Percentiles rank a stretch among this genome's conserved stretches.
Evolutionary conservation across 306 rosid species (phyloP).

Genomic region (Inga laurina): DNA sequence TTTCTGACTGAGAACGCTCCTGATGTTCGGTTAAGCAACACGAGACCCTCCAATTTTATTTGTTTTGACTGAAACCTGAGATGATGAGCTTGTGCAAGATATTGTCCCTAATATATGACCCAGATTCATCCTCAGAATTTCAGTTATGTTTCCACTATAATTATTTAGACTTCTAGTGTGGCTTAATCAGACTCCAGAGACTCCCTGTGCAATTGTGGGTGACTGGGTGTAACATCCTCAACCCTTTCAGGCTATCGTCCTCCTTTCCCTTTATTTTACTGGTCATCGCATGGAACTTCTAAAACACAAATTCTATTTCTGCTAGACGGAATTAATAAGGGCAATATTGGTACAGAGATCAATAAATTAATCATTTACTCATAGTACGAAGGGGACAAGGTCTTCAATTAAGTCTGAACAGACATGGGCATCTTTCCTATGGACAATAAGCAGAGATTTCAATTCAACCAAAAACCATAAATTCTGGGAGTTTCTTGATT

Average conservation of each 20-base stretch:
- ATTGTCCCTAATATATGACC: slow-evolving; percentile 68
- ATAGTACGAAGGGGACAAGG: not conserved
- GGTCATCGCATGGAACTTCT: slow-evolving; percentile 39
- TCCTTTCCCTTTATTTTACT: no score
- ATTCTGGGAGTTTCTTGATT: no score
- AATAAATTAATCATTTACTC: not conserved
- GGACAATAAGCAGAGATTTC: not conserved
- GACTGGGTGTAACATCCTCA: no score
- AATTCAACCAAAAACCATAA: not conserved
- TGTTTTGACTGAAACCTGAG: slow-evolving; percentile 40
- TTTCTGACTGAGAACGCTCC: slow-evolving; percentile 31
- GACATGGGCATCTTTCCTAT: not conserved
- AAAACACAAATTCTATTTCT: slow-evolving; percentile 14
- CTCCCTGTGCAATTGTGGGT: no score
- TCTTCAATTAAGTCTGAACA: not conserved
- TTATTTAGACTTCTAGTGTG: no score
- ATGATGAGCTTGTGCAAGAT: slow-evolving; percentile 49
- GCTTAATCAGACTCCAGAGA: no score
- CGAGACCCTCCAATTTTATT: slow-evolving; percentile 33
- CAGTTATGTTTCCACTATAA: slow-evolving; percentile 39
- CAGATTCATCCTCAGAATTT: slow-evolving; percentile 72
- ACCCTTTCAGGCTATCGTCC: no score
- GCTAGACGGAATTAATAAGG: not conserved
- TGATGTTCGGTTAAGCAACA: slow-evolving; percentile 40
- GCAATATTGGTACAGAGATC: not conserved